These are phyloP conservation scores for Mytilinidion resinicola DNA, from an alignment of 495 filamentous ascomycete species.

Conservation along the genomic window DNA sequence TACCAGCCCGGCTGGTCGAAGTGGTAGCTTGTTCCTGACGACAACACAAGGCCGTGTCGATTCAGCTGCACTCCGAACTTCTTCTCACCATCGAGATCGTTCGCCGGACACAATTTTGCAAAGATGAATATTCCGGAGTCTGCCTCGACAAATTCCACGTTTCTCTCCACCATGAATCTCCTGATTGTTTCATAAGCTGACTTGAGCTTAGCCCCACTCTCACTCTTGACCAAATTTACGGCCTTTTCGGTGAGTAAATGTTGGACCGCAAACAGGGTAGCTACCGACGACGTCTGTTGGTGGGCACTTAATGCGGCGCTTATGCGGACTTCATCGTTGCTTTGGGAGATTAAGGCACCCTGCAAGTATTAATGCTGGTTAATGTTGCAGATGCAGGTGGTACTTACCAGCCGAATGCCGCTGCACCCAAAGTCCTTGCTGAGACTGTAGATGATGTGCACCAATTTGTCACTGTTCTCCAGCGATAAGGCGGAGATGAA, in stretches of 20 bases:
- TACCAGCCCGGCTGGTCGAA: not conserved
- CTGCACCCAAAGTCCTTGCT: slow-evolving; percentile 24
- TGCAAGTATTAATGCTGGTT: not conserved
- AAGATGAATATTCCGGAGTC: not conserved
- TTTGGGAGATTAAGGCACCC: not conserved
- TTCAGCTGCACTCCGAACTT: not conserved
- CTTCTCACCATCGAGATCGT: not conserved
- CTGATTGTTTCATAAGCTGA: not conserved
- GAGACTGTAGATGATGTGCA: slow-evolving; percentile 19
- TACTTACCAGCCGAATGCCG: slow-evolving; percentile 16
- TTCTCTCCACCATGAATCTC: not conserved
- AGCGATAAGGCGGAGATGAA: slow-evolving; percentile 17
- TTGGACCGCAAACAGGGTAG: not conserved
- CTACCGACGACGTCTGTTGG: not conserved
- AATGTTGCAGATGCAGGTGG: not conserved
- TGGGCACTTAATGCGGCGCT: slow-evolving; percentile 1
- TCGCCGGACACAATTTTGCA: not conserved
- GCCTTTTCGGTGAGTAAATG: not conserved
- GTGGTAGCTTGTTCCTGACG: slow-evolving; percentile 1
- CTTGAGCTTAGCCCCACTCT: not conserved
- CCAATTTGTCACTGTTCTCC: not conserved
- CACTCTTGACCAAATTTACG: not conserved
- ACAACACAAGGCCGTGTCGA: not conserved
- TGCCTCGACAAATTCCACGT: not conserved
- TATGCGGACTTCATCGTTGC: not conserved